Base-by-base conservation (phyloP, 169 alveolate species). In the Cryptosporidium tyzzeri region DNA sequence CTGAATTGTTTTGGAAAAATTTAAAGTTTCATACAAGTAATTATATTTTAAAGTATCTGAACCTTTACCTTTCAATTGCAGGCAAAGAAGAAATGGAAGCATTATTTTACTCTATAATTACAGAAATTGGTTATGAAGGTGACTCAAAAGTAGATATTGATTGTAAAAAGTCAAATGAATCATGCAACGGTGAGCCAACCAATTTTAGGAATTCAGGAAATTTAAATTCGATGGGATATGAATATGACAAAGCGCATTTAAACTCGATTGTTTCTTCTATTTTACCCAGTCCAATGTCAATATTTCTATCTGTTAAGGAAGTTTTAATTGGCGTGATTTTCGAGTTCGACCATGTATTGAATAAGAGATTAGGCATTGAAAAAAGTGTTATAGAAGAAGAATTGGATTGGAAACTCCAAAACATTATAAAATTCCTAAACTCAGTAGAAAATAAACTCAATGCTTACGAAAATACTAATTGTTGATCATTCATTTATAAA, bases 291-390 rank as follows among this genome's bases (percentile, higher is more conserved):
- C 59, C 89, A 37, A 14, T 35, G 8, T 80, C 71, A 35, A 45
- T 80, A 26, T 80, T 62, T 35, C 12, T 29, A 80, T 50, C 89
- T 2, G 44, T 80, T 14, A 80, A 80, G 37, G 70, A 62, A 14
- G n/a, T 62, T 26, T 31, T 80, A 7, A 26, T 62, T 7, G 75
- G 89, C 14, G 89, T 80, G 7, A 39, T 80, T 61, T 62, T 16
- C 26, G 89, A 80, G 41, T 80, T 80, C 18, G 89, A 80, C 51
- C 89, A 80, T 31, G 75, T 80, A 39, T 26, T 80, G 23, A 41
- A 37, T 31, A 62, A 39, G 51, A 35, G 89, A 23, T 45, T 80
- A 29, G 89, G 68, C 21, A 14, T 80, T 62, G 69, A 59, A 48
- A 80, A 59, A 48, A 50, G 39, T 2, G 21, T 80, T 37, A 50